Evolutionary conservation across 768 basidiomycete genomes (phyloP).

Genomic region (Lactarius pseudohatsudake): DNA sequence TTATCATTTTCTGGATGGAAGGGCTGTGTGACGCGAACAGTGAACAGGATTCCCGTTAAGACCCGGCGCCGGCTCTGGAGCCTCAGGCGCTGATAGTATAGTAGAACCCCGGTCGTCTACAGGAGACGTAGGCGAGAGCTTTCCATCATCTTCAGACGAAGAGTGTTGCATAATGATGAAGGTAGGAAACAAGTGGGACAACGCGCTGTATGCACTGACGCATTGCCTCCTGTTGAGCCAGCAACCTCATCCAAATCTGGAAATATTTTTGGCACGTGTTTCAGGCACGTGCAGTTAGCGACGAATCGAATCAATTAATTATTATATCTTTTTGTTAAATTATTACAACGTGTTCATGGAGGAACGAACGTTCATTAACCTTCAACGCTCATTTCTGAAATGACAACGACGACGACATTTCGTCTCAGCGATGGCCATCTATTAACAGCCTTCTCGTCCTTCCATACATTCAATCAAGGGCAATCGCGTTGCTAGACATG

Average conservation of each 20-base stretch:
- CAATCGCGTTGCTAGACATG: constrained; percentile 12
- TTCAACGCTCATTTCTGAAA: constrained; percentile 5
- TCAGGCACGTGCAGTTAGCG: constrained; percentile 13
- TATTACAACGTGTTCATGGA: background rate
- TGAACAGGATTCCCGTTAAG: constrained; percentile 73
- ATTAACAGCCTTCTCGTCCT: constrained; percentile 20
- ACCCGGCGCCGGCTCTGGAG: constrained; percentile 67
- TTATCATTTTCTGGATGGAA: constrained; percentile 23
- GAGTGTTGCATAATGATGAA: constrained; percentile 13
- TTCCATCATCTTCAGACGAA: constrained; percentile 37
- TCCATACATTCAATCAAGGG: constrained; percentile 14
- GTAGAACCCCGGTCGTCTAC: constrained; percentile 63
- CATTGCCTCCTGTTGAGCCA: background rate
- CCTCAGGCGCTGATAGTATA: constrained; percentile 44
- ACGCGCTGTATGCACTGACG: constrained; percentile 4
- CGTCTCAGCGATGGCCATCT: background rate
- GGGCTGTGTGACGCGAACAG: constrained; percentile 53
- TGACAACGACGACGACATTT: background rate
- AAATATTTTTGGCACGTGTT: constrained; percentile 9
- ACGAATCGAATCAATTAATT: constrained; percentile 11
- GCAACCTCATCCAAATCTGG: background rate
- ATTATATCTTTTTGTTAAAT: background rate
- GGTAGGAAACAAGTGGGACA: constrained; percentile 14
- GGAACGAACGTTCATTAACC: constrained; percentile 1
- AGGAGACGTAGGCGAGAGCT: constrained; percentile 42